Conservation (phyloP, 2,329 filamentous ascomycete genomes). For the Calonectria hongkongensis region DNA sequence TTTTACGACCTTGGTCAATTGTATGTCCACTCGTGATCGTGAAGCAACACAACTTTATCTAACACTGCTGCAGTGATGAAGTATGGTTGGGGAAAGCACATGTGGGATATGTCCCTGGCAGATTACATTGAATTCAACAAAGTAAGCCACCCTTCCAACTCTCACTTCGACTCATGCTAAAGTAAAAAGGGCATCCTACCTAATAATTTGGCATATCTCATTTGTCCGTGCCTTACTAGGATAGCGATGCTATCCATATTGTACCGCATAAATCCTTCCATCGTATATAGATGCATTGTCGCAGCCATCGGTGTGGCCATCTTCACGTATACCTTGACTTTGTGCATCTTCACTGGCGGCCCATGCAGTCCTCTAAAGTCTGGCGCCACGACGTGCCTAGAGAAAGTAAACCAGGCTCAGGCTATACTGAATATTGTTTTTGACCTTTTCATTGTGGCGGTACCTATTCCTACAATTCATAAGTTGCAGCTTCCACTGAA, state of each 20-base stretch:
- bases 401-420: neutral
- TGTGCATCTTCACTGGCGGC: neutral
- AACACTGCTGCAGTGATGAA: neutral
- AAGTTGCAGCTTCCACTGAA: neutral
- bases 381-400: neutral
- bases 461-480: slow-evolving; percentile 20
- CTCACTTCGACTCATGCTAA: neutral
- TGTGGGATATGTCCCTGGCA: slow-evolving; percentile 7
- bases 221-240: neutral
- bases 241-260: slow-evolving; percentile 9
- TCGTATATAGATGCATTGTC: neutral
- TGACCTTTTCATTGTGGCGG: neutral
- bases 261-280: slow-evolving; percentile 12
- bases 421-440: neutral
- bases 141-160: neutral
- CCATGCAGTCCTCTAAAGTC: neutral
- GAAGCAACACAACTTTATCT: neutral
- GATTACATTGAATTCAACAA: neutral
- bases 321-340: neutral
- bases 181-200: neutral
- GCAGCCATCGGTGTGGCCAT: neutral
- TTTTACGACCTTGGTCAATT: neutral
- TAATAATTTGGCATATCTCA: neutral
- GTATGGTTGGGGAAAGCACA: slow-evolving; percentile 13
- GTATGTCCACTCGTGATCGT: neutral